Base-by-base conservation (phyloP, 2,329 filamentous ascomycete species). In the Knoxdaviesia proteae region DNA sequence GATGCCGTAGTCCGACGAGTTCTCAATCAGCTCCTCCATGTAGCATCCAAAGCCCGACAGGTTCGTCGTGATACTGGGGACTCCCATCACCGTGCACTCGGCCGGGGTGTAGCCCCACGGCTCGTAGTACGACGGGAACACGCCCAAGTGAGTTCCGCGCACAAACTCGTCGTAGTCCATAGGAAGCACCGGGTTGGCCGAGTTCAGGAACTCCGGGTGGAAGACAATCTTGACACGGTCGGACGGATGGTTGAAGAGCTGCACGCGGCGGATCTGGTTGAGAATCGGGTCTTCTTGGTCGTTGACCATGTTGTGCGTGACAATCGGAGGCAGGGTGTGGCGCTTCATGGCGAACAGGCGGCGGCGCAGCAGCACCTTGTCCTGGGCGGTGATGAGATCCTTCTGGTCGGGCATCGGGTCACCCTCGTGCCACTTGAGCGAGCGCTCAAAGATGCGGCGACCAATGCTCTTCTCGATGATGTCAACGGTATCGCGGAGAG, bases 91-190 rank as follows among this genome's bases (percentile, higher is more conserved):
- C 0, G 90, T 96, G 61, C 90, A 98, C 61, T 96, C 90, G 42
- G 90, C 88, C 0, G 88, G 90, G 2, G 90, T 98, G 62, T 98
- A 98, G 39, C 90, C 90, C 90, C 90, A 98, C 6, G 90, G 90
- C 64, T 98, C 90, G 59, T 98, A 98, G 71, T 96, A 96, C 3
- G 90, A 96, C 30, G 88, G 71, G 63, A 98, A 98, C 45, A 98
- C 77, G 53, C 90, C 90, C 55, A 98, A 65, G 61, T 98, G 88
- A 36, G 88, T 96, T 49, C 90, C 90, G 44, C 90, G 84, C 38
- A 98, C 90, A 56, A 98, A 98, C 59, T 98, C 90, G 54, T 98
- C 90, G 54, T 98, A 96, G 62, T 96, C 90, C 55, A 98, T 70
- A 11, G 90, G 87, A 34, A 98, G 69, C 2, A 98, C 87, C 0